A percentile compares a stretch with the other conserved stretches of the same genome.
Evolutionary conservation across 305 asterid genomes (phyloP).

Genomic region (Fraxinus floribunda): DNA sequence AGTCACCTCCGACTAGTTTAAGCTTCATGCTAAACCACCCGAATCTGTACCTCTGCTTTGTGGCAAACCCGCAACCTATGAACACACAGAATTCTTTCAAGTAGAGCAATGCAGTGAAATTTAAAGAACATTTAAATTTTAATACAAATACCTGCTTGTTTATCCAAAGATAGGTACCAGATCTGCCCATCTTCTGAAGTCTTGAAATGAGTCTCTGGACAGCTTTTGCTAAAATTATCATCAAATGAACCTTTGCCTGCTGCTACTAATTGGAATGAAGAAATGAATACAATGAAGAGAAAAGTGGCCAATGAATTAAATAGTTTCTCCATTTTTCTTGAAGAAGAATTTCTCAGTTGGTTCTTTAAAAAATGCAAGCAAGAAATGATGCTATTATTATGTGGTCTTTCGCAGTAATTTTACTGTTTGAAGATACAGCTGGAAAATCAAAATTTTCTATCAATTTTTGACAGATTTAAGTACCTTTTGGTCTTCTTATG

Average conservation of each 20-base stretch:
- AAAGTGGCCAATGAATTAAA: constrained; percentile 11
- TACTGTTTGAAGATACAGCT: background rate
- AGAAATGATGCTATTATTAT: background rate
- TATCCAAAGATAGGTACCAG: constrained; percentile 74
- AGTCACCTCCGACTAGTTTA: constrained; percentile 77
- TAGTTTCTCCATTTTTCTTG: constrained; percentile 31
- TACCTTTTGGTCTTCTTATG: background rate
- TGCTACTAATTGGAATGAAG: constrained; percentile 19
- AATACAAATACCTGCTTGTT: constrained; percentile 51
- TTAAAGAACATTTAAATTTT: background rate
- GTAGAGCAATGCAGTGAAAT: background rate
- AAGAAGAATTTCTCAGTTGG: background rate
- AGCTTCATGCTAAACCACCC: constrained; percentile 98
- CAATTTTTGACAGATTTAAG: background rate
- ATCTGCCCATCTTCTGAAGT: constrained; percentile 86
- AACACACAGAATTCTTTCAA: background rate
- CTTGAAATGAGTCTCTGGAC: constrained; percentile 75
- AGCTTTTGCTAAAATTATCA: constrained; percentile 63
- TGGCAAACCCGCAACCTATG: constrained; percentile 84
- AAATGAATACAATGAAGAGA: constrained; percentile 16
- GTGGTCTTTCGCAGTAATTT: background rate
- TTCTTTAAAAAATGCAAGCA: background rate
- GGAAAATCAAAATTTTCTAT: background rate
- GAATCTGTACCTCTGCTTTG: constrained; percentile 75
- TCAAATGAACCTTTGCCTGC: constrained; percentile 47